Conservation (phyloP, 2,329 filamentous ascomycete genomes). For the Aureobasidium sp. region DNA sequence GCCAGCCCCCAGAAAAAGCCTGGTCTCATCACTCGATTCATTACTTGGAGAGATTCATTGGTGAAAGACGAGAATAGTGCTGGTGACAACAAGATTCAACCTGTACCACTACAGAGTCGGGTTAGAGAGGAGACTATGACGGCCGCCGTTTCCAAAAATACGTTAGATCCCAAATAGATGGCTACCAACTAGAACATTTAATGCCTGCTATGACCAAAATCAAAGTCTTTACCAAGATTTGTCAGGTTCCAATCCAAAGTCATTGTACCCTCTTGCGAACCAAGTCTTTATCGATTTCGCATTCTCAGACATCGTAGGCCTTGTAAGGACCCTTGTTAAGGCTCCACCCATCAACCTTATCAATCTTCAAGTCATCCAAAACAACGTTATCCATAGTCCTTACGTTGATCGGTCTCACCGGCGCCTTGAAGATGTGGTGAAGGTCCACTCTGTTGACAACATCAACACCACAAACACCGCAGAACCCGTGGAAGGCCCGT, state of each 20-base stretch:
- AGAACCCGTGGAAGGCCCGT: background rate
- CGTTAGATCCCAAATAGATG: background rate
- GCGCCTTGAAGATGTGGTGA: background rate
- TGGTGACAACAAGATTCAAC: background rate
- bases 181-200: background rate
- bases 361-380: background rate
- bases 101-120: background rate
- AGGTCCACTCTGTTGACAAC: background rate
- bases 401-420: background rate
- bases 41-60: background rate
- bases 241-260: background rate
- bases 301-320: background rate
- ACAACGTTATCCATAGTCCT: background rate
- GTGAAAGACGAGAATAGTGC: background rate
- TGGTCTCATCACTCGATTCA: background rate
- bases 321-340: background rate
- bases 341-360: background rate
- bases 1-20: background rate
- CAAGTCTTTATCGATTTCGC: too few species aligned
- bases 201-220: background rate
- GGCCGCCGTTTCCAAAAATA: background rate
- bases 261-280: too few species aligned
- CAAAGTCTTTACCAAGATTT: background rate
- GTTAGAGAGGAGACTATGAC: background rate
- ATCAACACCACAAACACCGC: constrained; percentile 1